These are phyloP conservation scores for Alternaria arborescens DNA, from an alignment of 2,329 filamentous ascomycete species.

Conservation along the genomic window DNA sequence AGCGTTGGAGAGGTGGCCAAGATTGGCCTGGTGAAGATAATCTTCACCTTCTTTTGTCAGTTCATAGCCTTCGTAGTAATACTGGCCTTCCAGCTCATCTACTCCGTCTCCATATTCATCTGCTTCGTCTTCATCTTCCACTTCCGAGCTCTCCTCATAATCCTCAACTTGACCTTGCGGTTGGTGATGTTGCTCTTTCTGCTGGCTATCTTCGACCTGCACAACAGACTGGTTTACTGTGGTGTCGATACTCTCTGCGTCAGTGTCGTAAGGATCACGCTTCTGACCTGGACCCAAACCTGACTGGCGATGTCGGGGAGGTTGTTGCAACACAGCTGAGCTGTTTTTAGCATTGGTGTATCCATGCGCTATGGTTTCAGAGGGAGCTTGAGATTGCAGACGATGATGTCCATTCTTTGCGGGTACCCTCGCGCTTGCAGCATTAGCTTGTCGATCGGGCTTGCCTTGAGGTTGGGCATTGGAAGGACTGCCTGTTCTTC, in stretches of 20 bases:
- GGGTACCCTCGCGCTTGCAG: conserved; percentile 33
- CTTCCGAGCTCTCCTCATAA: conserved; percentile 16
- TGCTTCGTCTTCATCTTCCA: conserved; percentile 15
- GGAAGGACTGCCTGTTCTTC: conserved; percentile 26
- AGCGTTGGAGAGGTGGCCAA: conserved; percentile 3
- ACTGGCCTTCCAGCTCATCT: background rate
- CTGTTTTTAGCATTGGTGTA: conserved; percentile 22
- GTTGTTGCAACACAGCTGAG: conserved; percentile 22
- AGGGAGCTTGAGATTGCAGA: conserved; percentile 20
- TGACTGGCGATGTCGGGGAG: conserved; percentile 21
- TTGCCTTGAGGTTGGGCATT: conserved; percentile 22
- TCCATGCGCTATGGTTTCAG: conserved; percentile 15
- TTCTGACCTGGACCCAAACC: conserved; percentile 23
- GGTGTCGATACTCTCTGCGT: conserved; percentile 49
- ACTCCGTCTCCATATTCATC: conserved; percentile 6
- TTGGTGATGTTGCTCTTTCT: conserved; percentile 11
- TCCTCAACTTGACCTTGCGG: conserved; percentile 18
- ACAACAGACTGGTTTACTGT: conserved; percentile 38
- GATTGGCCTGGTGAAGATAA: background rate
- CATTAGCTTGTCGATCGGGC: conserved; percentile 25
- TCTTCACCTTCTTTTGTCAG: conserved; percentile 8
- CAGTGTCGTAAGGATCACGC: conserved; percentile 47
- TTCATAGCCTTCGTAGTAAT: conserved; percentile 1
- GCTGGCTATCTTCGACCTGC: conserved; percentile 29
- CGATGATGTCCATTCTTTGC: conserved; percentile 18